Conservation (phyloP, 2,329 filamentous ascomycete species). For the Cercospora sp. region DNA sequence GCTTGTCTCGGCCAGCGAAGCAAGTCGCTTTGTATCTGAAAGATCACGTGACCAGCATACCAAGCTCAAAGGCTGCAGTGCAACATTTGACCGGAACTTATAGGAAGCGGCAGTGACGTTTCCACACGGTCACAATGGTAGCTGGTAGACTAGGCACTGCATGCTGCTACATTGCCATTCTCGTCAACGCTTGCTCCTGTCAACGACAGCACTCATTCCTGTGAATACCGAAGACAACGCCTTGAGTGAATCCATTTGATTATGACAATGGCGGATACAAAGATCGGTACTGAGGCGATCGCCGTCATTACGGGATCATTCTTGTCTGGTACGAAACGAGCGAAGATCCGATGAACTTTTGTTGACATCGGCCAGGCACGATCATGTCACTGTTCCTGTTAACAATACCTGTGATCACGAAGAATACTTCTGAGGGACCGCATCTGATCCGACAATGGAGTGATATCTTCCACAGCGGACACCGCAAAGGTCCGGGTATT, state of each 20-base stretch:
- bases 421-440: not conserved
- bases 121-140: not conserved
- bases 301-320: not conserved
- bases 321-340: not conserved
- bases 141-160: not conserved
- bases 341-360: not conserved
- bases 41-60: not conserved
- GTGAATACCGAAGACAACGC: not conserved
- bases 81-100: not conserved
- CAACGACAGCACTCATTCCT: not conserved
- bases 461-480: not conserved
- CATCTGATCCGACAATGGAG: not conserved
- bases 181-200: not conserved
- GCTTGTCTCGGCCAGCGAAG: not conserved
- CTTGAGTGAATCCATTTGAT: not conserved
- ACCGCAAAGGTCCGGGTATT: not conserved
- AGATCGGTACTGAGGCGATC: not conserved
- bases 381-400: not conserved
- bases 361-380: not conserved
- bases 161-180: not conserved
- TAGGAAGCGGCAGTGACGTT: not conserved
- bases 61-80: not conserved
- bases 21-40: not conserved
- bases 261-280: not conserved
- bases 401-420: not conserved